phyloP scores from a whole-genome alignment of 306 rosid genomes.

The Erythrophleum fordii region DNA sequence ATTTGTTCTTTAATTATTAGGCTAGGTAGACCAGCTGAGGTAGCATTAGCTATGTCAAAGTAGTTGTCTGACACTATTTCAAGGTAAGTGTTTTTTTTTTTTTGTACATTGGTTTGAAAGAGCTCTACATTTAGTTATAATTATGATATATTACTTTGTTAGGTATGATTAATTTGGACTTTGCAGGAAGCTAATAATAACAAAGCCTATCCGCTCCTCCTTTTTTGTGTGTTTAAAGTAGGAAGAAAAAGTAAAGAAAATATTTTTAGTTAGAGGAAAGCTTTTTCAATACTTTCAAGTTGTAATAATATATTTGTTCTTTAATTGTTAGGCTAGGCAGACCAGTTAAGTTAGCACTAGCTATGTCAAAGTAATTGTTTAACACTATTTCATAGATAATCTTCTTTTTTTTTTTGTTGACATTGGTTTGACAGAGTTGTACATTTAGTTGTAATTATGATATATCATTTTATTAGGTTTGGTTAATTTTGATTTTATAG shows the following conservation, averaged over 20 bases:
- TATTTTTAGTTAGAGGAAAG: not conserved
- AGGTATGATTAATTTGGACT: not conserved
- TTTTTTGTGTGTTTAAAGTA: not conserved
- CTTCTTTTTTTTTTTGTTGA: too few species aligned
- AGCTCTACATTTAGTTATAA: not conserved
- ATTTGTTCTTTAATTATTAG: constrained; percentile 90
- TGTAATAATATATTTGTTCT: too few species aligned
- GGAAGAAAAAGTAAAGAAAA: not conserved
- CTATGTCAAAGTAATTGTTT: too few species aligned
- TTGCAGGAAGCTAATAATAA: constrained; percentile 12
- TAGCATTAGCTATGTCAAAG: constrained; percentile 83
- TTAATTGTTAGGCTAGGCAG: too few species aligned
- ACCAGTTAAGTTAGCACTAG: too few species aligned
- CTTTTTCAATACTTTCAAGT: too few species aligned
- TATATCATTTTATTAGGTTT: too few species aligned
- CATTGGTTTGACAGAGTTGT: too few species aligned
- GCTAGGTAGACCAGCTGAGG: constrained; percentile 97
- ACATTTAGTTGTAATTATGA: too few species aligned
- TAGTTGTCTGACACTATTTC: constrained; percentile 79
- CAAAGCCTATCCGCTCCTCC: not conserved
- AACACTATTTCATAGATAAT: too few species aligned
- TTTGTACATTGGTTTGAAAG: not conserved
- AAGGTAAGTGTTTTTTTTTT: constrained; percentile 57
- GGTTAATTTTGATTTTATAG: too few species aligned
- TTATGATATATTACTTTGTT: constrained; percentile 6